phyloP scores from a whole-genome alignment of 2,329 filamentous ascomycete species.

The Teratosphaeria epicoccoides region DNA sequence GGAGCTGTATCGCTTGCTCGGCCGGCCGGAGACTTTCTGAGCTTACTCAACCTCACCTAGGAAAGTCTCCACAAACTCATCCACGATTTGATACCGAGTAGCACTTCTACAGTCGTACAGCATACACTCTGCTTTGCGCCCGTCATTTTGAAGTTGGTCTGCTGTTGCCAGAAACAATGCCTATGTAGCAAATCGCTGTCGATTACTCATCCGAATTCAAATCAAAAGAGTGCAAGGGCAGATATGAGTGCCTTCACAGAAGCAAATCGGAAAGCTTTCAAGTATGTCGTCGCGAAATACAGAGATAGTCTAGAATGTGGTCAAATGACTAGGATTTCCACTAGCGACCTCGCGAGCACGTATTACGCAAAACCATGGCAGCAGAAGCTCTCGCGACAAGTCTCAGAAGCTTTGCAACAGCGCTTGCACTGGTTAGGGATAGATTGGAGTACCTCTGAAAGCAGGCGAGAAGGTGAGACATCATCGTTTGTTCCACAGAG shows the following conservation, averaged over 20 bases:
- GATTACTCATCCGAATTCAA: too few relatives aligned
- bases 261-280: constrained; percentile 25
- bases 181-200: too few relatives aligned
- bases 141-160: too few relatives aligned
- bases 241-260: constrained; percentile 26
- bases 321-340: neutral
- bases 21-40: neutral
- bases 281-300: constrained; percentile 13
- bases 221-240: neutral
- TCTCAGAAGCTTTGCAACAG: constrained; percentile 18
- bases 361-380: constrained; percentile 26
- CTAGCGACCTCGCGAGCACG: constrained; percentile 22
- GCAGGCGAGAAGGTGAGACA: neutral
- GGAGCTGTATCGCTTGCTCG: neutral
- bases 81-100: too few relatives aligned
- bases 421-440: constrained; percentile 22
- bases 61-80: neutral
- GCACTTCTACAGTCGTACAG: too few relatives aligned
- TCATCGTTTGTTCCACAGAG: neutral
- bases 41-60: neutral
- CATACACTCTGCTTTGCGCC: too few relatives aligned
- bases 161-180: too few relatives aligned
- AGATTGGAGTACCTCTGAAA: constrained; percentile 10
- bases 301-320: neutral
- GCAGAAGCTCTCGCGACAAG: constrained; percentile 19